These are phyloP conservation scores for Amniculicola lignicola DNA, from an alignment of 495 filamentous ascomycete species.

Conservation along the genomic window DNA sequence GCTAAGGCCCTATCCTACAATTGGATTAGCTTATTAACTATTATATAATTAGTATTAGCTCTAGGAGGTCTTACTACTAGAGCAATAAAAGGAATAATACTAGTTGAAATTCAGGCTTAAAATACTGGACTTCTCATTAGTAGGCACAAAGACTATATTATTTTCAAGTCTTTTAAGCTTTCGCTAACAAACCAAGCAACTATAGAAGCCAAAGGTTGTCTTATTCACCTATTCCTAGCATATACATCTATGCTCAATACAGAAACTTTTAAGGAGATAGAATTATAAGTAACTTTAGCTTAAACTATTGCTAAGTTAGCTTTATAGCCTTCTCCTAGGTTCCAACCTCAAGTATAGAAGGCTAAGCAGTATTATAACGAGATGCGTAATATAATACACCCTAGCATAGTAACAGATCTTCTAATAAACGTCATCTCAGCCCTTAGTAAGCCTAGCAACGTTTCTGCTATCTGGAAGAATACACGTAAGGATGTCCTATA, in stretches of 20 bases:
- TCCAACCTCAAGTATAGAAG: constrained; percentile 46
- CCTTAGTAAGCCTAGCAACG: constrained; percentile 38
- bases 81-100: too few species aligned
- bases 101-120: constrained; percentile 47
- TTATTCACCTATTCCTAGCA: constrained; percentile 56
- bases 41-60: too few species aligned
- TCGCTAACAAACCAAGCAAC: constrained; percentile 49
- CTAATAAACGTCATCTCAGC: constrained; percentile 50
- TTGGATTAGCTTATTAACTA: too few species aligned
- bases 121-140: constrained; percentile 59
- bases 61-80: too few species aligned
- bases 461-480: constrained; percentile 50
- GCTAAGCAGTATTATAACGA: constrained; percentile 43
- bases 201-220: constrained; percentile 49
- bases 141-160: constrained; percentile 33
- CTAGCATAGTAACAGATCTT: constrained; percentile 55
- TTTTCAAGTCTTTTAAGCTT: constrained; percentile 57
- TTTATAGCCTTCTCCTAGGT: constrained; percentile 40
- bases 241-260: constrained; percentile 43
- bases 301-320: constrained; percentile 48
- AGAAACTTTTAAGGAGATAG: constrained; percentile 37
- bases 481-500: constrained; percentile 61
- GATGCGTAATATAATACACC: constrained; percentile 52
- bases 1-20: too few species aligned
- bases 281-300: constrained; percentile 44